These are phyloP conservation scores for Mortierella antarctica DNA, from an alignment of 192 early-diverging fungal species.

Conservation along the genomic window DNA sequence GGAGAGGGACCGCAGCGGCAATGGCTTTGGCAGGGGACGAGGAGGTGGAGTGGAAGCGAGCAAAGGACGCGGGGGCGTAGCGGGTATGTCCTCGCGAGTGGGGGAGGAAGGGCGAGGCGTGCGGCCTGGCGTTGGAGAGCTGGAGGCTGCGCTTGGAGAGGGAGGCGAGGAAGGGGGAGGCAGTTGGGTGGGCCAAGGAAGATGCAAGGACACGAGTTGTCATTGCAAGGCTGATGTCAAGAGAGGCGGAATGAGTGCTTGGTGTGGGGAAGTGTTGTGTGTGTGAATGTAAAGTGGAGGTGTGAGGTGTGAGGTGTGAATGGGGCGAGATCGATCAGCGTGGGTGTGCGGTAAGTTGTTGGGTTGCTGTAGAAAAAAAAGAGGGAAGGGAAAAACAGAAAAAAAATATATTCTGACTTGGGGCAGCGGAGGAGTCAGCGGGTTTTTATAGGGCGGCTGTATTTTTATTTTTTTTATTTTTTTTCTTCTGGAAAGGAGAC, in stretches of 20 bases:
- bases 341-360: too few species aligned
- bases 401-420: background rate
- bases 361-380: background rate
- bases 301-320: too few species aligned
- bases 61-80: conserved; percentile 2
- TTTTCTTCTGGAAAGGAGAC: too few species aligned
- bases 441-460: too few species aligned
- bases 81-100: too few species aligned
- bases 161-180: conserved; percentile 3
- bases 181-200: conserved; percentile 14
- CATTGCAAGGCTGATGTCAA: conserved; percentile 9
- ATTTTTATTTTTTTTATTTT: too few species aligned
- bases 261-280: background rate
- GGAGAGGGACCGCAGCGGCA: background rate
- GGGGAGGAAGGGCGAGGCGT: background rate
- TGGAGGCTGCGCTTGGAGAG: too few species aligned
- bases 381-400: background rate
- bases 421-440: too few species aligned
- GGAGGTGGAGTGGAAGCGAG: background rate
- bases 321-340: too few species aligned
- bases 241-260: background rate
- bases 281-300: background rate
- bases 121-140: background rate
- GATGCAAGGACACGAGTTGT: conserved; percentile 35
- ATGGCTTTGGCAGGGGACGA: background rate